Evolutionary conservation across 1,284 basidiomycete genomes (phyloP).

Genomic region (Macrocystidia cucumis): DNA sequence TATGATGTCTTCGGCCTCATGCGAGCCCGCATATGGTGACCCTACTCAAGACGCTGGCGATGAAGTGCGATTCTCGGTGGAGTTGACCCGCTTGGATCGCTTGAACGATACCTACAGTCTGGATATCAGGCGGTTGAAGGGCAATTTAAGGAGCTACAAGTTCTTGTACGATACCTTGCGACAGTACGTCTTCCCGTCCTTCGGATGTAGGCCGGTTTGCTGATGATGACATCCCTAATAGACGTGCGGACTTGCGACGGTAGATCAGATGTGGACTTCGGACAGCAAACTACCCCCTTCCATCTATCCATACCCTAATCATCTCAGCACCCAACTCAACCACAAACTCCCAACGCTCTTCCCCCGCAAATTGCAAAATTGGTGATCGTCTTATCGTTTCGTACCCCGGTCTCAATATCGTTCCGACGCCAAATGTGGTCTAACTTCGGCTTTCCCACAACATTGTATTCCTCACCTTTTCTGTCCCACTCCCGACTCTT

Average conservation of each 20-base stretch:
- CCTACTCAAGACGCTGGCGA: conserved; percentile 74
- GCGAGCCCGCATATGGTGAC: conserved; percentile 79
- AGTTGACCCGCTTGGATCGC: conserved; percentile 83
- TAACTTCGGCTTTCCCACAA: too few relatives aligned
- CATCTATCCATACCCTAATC: conserved; percentile 7
- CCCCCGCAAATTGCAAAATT: too few relatives aligned
- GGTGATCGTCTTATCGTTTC: too few relatives aligned
- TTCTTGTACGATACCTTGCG: conserved; percentile 87
- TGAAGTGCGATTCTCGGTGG: conserved; percentile 90
- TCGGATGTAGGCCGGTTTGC: neutral
- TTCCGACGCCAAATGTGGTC: too few relatives aligned
- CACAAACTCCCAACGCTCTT: neutral
- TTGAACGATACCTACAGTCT: conserved; percentile 84
- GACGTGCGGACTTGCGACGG: conserved; percentile 19
- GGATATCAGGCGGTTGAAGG: conserved; percentile 87
- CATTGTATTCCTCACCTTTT: too few relatives aligned
- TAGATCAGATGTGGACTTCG: conserved; percentile 9
- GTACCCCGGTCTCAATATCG: too few relatives aligned
- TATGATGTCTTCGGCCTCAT: conserved; percentile 9
- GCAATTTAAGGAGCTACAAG: conserved; percentile 90
- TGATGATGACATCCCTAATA: conserved; percentile 10
- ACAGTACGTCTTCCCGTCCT: conserved; percentile 51
- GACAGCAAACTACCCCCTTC: neutral
- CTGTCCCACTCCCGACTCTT: too few relatives aligned
- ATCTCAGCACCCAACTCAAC: neutral